These are phyloP conservation scores for Coemansia reversa DNA, from an alignment of 192 early-diverging fungal species.

Conservation along the genomic window DNA sequence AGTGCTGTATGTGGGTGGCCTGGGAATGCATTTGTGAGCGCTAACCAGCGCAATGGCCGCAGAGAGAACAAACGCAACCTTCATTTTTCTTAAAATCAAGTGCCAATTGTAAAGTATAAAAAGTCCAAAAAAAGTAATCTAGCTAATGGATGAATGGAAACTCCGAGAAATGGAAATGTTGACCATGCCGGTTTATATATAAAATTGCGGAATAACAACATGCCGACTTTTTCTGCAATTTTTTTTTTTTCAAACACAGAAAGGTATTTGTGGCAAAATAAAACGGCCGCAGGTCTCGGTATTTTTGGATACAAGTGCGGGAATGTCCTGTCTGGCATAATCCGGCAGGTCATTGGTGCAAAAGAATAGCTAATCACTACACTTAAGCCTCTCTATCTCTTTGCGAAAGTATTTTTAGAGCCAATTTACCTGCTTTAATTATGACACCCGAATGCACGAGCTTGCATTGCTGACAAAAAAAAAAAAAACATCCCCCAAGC, in stretches of 20 bases:
- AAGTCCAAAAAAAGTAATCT: neutral
- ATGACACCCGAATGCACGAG: neutral
- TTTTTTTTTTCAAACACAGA: neutral
- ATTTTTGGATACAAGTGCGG: neutral
- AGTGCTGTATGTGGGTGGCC: slow-evolving; percentile 24
- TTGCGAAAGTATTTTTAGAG: slow-evolving; percentile 7
- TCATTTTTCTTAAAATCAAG: slow-evolving; percentile 31
- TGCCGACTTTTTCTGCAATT: neutral
- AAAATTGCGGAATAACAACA: slow-evolving; percentile 3
- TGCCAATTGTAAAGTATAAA: neutral
- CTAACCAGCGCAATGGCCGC: slow-evolving; percentile 21
- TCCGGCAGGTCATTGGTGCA: neutral
- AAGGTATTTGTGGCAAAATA: neutral
- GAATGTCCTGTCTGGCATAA: neutral
- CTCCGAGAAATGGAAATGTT: slow-evolving; percentile 9
- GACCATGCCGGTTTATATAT: neutral
- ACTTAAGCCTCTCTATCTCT: too few species aligned
- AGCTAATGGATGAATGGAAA: slow-evolving; percentile 4
- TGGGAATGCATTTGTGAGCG: slow-evolving; percentile 40
- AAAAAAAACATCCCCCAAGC: neutral
- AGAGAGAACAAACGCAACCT: slow-evolving; percentile 22
- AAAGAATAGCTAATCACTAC: neutral
- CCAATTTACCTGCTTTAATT: neutral
- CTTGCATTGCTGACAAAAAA: neutral
- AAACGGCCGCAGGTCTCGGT: neutral